Evolutionary conservation across 1,139 yeast genomes (phyloP).

Genomic region (Debaryomyces nepalensis): DNA sequence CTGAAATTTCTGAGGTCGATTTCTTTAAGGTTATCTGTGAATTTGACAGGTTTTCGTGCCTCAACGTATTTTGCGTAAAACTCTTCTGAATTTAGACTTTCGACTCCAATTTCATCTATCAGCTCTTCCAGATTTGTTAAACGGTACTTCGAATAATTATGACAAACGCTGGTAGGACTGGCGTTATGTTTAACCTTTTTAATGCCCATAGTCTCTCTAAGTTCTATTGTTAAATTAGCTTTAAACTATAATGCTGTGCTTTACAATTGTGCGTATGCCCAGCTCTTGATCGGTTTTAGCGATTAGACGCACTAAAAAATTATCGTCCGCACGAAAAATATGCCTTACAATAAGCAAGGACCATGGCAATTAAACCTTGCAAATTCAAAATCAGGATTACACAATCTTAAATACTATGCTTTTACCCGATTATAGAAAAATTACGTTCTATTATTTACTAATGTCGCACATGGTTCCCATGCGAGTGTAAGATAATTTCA

Average conservation of each 20-base stretch:
- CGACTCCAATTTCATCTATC: conserved; percentile 19
- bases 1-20: conserved; percentile 35
- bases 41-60: conserved; percentile 44
- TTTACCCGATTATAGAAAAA: not conserved
- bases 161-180: not conserved
- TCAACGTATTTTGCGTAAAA: conserved; percentile 37
- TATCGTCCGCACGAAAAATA: conserved; percentile 2
- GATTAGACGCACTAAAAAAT: not conserved
- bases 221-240: not conserved
- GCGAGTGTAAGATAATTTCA: not conserved
- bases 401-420: too few relatives aligned
- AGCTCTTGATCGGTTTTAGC: not conserved
- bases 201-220: conserved; percentile 3
- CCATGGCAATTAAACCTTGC: too few relatives aligned
- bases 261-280: conserved; percentile 1
- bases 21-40: conserved; percentile 26
- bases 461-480: conserved; percentile 4
- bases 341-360: too few relatives aligned
- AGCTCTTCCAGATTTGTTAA: conserved; percentile 13
- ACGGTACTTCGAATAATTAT: conserved; percentile 19
- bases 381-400: too few relatives aligned
- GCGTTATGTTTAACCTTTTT: conserved; percentile 8
- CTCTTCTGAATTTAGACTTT: conserved; percentile 14
- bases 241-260: not conserved
- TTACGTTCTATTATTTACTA: not conserved